A percentile compares a stretch with the other conserved stretches of the same genome.
phyloP scores from a whole-genome alignment of 202 grass and related monocot genomes.

The Bolboschoenoplectus hybrid region DNA sequence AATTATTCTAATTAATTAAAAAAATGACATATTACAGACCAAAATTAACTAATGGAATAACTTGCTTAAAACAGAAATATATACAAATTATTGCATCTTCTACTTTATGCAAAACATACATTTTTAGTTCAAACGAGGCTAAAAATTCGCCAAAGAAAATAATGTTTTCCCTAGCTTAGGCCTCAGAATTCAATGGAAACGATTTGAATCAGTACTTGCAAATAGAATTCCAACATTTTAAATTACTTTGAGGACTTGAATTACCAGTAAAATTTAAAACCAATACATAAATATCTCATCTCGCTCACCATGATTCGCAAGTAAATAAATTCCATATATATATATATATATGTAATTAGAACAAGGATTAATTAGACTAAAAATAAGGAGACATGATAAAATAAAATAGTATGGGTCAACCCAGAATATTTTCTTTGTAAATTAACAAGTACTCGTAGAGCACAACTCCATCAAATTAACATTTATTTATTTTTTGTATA shows the following conservation, averaged over 20 bases:
- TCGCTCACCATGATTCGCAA: not conserved
- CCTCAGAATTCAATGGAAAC: not conserved
- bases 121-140: no score
- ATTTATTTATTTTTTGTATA: not conserved
- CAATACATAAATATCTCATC: not conserved
- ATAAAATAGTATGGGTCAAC: not conserved
- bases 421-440: not conserved
- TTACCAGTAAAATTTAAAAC: not conserved
- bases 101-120: no score
- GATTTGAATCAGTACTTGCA: not conserved
- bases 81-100: not conserved
- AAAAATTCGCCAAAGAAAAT: no score
- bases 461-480: slow-evolving; percentile 22
- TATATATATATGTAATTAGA: not conserved
- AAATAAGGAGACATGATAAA: not conserved
- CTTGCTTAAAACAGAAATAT: not conserved
- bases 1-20: no score
- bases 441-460: not conserved
- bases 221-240: not conserved
- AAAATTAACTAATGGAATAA: not conserved
- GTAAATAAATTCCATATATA: not conserved
- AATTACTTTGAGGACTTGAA: not conserved
- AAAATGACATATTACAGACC: no score
- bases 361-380: not conserved
- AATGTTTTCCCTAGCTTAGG: not conserved